These are phyloP conservation scores for Oryza meridionalis DNA, from an alignment of 176 grass and related monocot genomes.

Conservation along the genomic window DNA sequence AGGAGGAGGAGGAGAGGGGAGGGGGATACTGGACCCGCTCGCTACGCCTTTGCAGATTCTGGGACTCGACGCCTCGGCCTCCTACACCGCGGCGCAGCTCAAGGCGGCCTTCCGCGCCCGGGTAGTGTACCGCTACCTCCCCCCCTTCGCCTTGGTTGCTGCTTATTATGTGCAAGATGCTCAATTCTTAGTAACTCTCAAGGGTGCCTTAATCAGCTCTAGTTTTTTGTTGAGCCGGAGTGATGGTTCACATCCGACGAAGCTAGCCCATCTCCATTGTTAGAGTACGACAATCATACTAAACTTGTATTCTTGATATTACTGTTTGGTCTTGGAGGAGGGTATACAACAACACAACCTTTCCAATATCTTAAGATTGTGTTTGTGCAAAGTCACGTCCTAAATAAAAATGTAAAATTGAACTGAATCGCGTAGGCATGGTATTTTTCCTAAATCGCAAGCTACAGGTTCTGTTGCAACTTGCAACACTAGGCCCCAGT, in stretches of 20 bases:
- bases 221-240: neutral
- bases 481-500: neutral
- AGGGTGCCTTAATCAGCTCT: neutral
- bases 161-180: neutral
- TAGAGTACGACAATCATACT: neutral
- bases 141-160: neutral
- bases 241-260: slow-evolving; percentile 2
- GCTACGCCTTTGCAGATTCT: slow-evolving; percentile 61
- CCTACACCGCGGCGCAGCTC: slow-evolving; percentile 52
- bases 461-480: neutral
- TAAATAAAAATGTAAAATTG: neutral
- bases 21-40: slow-evolving; percentile 55
- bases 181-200: neutral
- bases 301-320: neutral
- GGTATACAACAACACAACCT: neutral
- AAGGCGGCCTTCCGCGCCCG: slow-evolving; percentile 65
- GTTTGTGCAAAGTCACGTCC: neutral
- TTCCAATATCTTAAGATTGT: neutral
- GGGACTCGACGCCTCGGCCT: slow-evolving; percentile 45
- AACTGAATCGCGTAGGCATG: neutral
- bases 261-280: neutral
- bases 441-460: neutral
- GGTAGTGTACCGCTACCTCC: slow-evolving; percentile 19
- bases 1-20: slow-evolving; percentile 11
- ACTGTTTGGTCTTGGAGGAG: neutral